phyloP scores from a whole-genome alignment of 1,139 yeast species.

The Suhomyces guaymorum region DNA sequence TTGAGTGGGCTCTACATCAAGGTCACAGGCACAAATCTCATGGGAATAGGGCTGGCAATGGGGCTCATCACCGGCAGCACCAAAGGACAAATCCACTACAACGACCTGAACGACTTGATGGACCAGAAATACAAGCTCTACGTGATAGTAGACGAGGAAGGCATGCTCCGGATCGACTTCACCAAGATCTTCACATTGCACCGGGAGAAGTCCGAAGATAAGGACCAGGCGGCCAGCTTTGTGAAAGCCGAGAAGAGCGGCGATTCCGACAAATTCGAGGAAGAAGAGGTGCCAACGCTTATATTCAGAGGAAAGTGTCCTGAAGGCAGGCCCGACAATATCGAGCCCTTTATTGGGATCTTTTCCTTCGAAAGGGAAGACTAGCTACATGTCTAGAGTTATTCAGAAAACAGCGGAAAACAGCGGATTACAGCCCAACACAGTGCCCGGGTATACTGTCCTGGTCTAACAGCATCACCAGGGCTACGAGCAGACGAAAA shows the following conservation, averaged over 20 bases:
- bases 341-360: slow-evolving; percentile 59
- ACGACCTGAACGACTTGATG: slow-evolving; percentile 48
- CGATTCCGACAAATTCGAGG: slow-evolving; percentile 20
- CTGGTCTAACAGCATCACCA: too few species aligned
- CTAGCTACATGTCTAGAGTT: slow-evolving; percentile 6
- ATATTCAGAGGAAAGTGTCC: slow-evolving; percentile 56
- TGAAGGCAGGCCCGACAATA: slow-evolving; percentile 53
- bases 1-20: slow-evolving; percentile 54
- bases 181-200: slow-evolving; percentile 43
- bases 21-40: slow-evolving; percentile 51
- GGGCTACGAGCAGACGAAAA: too few species aligned
- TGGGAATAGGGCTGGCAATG: slow-evolving; percentile 62
- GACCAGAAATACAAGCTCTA: slow-evolving; percentile 53
- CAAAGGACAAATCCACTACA: slow-evolving; percentile 52
- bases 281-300: slow-evolving; percentile 46
- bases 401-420: too few species aligned
- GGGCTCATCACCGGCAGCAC: slow-evolving; percentile 57
- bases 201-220: slow-evolving; percentile 13
- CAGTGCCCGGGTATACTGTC: too few species aligned
- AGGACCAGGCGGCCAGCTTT: too few species aligned
- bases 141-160: slow-evolving; percentile 53
- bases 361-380: slow-evolving; percentile 53
- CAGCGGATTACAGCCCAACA: too few species aligned
- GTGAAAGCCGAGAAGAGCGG: slow-evolving; percentile 7
- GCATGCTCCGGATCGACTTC: slow-evolving; percentile 53